phyloP scores from a whole-genome alignment of 2,329 filamentous ascomycete genomes.

The Fusarium devonianum region DNA sequence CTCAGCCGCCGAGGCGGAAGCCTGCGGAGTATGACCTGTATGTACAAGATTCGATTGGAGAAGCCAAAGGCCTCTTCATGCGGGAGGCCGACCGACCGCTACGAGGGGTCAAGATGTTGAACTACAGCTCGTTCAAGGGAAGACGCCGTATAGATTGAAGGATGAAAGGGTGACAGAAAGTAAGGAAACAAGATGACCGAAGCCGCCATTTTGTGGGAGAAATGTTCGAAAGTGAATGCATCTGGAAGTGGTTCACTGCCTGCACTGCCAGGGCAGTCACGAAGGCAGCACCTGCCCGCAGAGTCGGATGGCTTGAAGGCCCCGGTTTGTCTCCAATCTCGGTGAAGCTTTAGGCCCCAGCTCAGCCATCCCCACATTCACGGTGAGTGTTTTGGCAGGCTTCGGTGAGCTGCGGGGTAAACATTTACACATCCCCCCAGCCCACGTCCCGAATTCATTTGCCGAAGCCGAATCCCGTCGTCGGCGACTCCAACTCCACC shows the following conservation, averaged over 20 bases:
- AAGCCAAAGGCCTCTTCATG: slow-evolving; percentile 10
- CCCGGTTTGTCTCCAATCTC: too few species aligned
- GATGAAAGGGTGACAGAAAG: too few species aligned
- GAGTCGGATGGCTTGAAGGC: background rate
- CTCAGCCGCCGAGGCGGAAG: background rate
- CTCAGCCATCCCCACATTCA: too few species aligned
- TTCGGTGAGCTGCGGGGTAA: slow-evolving; percentile 41
- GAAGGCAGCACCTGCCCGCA: background rate
- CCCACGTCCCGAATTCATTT: slow-evolving; percentile 41
- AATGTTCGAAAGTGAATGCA: too few species aligned
- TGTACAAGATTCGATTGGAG: slow-evolving; percentile 3
- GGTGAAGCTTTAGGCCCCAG: too few species aligned
- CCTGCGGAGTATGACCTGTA: background rate
- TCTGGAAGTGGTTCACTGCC: background rate
- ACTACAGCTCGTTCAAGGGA: background rate
- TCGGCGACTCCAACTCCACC: slow-evolving; percentile 32
- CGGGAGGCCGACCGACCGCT: slow-evolving; percentile 28
- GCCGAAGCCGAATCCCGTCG: slow-evolving; percentile 40
- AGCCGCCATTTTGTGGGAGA: too few species aligned
- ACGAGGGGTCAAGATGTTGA: background rate
- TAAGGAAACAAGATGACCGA: too few species aligned
- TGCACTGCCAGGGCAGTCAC: background rate
- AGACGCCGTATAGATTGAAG: background rate
- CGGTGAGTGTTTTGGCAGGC: too few species aligned
- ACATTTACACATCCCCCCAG: slow-evolving; percentile 36